Evolutionary conservation across 2,329 filamentous ascomycete species (phyloP).

Genomic region (Aspergillus unguis): DNA sequence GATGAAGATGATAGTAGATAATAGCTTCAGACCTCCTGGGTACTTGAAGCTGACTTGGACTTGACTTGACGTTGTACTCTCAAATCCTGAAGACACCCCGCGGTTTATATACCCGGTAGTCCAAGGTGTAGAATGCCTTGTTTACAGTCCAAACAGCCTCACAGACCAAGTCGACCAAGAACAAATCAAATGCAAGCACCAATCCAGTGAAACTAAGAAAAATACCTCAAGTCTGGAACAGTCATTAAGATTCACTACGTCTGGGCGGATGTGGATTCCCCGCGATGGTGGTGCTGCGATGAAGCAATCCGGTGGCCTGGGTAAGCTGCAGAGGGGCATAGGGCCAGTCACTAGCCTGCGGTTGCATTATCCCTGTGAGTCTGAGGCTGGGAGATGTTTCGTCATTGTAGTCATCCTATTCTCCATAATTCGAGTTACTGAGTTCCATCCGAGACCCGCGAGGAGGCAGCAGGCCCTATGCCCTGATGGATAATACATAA

Average conservation of each 20-base stretch:
- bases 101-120: background rate
- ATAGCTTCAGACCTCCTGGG: background rate
- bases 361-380: too few species aligned
- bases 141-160: background rate
- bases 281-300: background rate
- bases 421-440: too few species aligned
- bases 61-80: background rate
- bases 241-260: background rate
- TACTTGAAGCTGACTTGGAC: background rate
- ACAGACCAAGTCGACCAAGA: background rate
- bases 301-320: background rate
- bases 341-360: too few species aligned
- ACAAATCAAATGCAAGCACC: background rate
- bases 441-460: too few species aligned
- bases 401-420: too few species aligned
- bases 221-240: background rate
- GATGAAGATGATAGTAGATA: background rate
- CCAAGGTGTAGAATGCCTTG: background rate
- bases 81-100: background rate
- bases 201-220: background rate
- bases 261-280: background rate
- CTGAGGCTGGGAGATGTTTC: too few species aligned
- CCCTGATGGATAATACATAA: too few species aligned
- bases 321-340: background rate
- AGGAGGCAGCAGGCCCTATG: too few species aligned